These are phyloP conservation scores for Volvariella surrecta DNA, from an alignment of 1,284 basidiomycete genomes.

Conservation along the genomic window DNA sequence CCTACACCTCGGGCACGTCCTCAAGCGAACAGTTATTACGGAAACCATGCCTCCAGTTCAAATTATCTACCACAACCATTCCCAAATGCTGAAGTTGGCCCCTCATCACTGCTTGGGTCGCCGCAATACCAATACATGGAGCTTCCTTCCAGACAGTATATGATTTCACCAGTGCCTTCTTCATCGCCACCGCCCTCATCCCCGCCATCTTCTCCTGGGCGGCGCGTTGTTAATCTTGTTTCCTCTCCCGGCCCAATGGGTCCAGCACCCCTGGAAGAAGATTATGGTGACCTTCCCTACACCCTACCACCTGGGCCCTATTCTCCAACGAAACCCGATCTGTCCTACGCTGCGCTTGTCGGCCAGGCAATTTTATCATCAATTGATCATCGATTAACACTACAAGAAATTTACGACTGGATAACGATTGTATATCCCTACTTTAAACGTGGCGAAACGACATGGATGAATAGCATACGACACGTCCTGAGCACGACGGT, in stretches of 20 bases:
- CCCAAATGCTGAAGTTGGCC: slow-evolving; percentile 18
- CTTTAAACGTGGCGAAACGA: slow-evolving; percentile 89
- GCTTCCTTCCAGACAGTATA: slow-evolving; percentile 14
- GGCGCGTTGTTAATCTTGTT: slow-evolving; percentile 52
- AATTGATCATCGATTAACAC: slow-evolving; percentile 74
- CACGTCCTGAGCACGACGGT: slow-evolving; percentile 82
- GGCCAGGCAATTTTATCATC: slow-evolving; percentile 91
- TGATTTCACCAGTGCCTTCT: slow-evolving; percentile 28
- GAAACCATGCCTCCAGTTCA: slow-evolving; percentile 11
- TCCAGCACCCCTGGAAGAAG: slow-evolving; percentile 47
- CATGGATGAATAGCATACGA: slow-evolving; percentile 91
- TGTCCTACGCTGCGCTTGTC: slow-evolving; percentile 92
- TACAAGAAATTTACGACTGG: slow-evolving; percentile 95
- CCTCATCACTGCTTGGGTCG: slow-evolving; percentile 27
- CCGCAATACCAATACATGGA: slow-evolving; percentile 28
- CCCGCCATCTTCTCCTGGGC: slow-evolving; percentile 48
- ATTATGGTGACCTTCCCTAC: slow-evolving; percentile 60
- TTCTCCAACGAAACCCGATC: slow-evolving; percentile 66
- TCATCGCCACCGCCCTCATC: slow-evolving; percentile 47
- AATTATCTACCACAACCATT: slow-evolving; percentile 24
- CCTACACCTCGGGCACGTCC: slow-evolving; percentile 21
- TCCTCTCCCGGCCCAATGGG: slow-evolving; percentile 73
- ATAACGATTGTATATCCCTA: slow-evolving; percentile 91
- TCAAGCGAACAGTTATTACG: slow-evolving; percentile 11
- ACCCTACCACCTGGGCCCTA: slow-evolving; percentile 79